These are phyloP conservation scores for Nemania diffusa DNA, from an alignment of 2,329 filamentous ascomycete genomes.

Conservation along the genomic window DNA sequence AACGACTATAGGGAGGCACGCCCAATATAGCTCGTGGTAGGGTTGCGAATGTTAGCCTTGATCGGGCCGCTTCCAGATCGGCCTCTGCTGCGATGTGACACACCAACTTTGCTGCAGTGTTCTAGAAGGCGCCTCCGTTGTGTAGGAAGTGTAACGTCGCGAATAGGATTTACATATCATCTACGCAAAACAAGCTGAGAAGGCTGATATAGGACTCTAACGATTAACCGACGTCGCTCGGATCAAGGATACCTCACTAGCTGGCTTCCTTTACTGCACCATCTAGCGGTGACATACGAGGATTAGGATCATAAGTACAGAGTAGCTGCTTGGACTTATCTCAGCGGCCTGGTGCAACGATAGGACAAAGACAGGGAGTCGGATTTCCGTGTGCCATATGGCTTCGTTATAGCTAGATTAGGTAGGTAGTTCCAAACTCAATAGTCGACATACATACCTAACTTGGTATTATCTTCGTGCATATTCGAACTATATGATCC, in stretches of 20 bases:
- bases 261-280: background rate
- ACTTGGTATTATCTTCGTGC: background rate
- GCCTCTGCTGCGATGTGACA: slow-evolving; percentile 4
- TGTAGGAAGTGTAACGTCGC: slow-evolving; percentile 11
- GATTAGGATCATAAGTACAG: background rate
- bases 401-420: background rate
- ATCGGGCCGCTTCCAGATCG: background rate
- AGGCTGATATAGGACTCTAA: background rate
- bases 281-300: slow-evolving; percentile 12
- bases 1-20: background rate
- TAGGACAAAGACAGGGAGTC: no score
- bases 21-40: background rate
- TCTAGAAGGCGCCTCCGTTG: slow-evolving; percentile 1
- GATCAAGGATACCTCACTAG: background rate
- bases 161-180: background rate
- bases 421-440: no score
- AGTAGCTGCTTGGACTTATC: no score
- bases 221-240: background rate
- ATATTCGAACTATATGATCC: no score
- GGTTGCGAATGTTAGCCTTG: background rate
- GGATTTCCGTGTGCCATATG: background rate
- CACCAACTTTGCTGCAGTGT: background rate
- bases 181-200: background rate
- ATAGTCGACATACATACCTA: no score
- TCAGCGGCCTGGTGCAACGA: no score